These are phyloP conservation scores for Grosmannia penicillata DNA, from an alignment of 2,329 filamentous ascomycete species.

Conservation along the genomic window DNA sequence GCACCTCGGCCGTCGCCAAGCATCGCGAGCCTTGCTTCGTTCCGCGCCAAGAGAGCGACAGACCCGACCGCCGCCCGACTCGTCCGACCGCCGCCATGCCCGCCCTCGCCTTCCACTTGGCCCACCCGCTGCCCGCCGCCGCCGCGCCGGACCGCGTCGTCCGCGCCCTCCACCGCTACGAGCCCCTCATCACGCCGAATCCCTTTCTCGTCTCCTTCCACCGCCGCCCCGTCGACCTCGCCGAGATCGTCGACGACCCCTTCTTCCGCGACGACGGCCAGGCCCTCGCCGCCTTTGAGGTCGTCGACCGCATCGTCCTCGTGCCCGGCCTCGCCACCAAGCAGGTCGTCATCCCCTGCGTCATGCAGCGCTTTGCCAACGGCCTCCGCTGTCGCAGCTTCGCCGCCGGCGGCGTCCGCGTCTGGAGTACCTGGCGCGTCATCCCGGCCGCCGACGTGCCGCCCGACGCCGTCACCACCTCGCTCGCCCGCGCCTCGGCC, in stretches of 20 bases:
- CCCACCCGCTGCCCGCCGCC: constrained; percentile 25
- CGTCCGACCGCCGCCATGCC: constrained; percentile 13
- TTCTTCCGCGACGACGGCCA: constrained; percentile 23
- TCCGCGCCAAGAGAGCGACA: not conserved
- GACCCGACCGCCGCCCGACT: not conserved
- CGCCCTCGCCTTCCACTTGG: constrained; percentile 21
- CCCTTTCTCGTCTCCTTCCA: constrained; percentile 23
- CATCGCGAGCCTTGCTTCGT: not conserved
- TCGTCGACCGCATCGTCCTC: constrained; percentile 22
- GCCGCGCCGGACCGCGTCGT: constrained; percentile 23
- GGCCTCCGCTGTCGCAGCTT: constrained; percentile 28
- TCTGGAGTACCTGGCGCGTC: constrained; percentile 24
- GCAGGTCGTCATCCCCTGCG: constrained; percentile 24
- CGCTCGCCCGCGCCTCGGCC: too few species aligned
- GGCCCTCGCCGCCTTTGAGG: constrained; percentile 16
- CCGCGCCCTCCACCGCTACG: constrained; percentile 23
- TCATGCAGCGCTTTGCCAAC: constrained; percentile 25
- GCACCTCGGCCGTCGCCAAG: too few species aligned
- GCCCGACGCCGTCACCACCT: too few species aligned
- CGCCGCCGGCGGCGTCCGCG: constrained; percentile 25
- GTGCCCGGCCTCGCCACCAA: constrained; percentile 24
- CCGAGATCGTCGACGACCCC: constrained; percentile 22
- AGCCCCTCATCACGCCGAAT: constrained; percentile 25
- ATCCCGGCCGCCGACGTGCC: not conserved
- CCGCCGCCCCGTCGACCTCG: constrained; percentile 18